Conservation (phyloP, 2,329 filamentous ascomycete genomes). For the Colletotrichum brevisporum region DNA sequence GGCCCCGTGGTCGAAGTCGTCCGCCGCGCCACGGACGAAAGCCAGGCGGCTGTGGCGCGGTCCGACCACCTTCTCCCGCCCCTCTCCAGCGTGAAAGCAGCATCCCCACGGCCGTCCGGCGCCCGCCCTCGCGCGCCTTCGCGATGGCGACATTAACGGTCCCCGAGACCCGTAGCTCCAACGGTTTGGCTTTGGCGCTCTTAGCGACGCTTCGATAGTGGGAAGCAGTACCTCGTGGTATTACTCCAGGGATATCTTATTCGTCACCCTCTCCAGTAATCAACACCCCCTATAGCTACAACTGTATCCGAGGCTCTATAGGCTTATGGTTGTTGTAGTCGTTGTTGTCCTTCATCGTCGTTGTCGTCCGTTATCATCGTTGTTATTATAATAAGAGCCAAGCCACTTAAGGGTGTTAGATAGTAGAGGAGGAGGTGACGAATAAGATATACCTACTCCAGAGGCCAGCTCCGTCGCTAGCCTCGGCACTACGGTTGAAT, state of each 20-base stretch:
- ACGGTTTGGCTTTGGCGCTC: conserved; percentile 18
- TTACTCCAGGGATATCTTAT: too few species aligned
- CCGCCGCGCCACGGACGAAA: conserved; percentile 30
- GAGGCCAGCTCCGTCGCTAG: conserved; percentile 7
- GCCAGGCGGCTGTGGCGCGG: conserved; percentile 34
- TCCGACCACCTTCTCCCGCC: conserved; percentile 15
- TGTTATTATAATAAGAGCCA: too few species aligned
- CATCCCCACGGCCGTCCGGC: conserved; percentile 21
- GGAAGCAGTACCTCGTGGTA: background rate
- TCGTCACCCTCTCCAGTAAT: too few species aligned
- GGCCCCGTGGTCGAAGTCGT: conserved; percentile 23
- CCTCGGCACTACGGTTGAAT: conserved; percentile 4
- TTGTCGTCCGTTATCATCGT: too few species aligned
- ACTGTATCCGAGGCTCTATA: too few species aligned
- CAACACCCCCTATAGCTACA: too few species aligned
- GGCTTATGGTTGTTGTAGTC: too few species aligned
- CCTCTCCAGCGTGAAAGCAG: background rate
- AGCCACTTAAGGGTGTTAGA: too few species aligned
- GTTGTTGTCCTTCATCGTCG: too few species aligned
- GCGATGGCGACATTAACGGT: background rate
- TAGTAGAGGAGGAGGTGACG: too few species aligned
- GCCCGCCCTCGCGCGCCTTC: background rate
- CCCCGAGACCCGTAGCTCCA: conserved; percentile 8
- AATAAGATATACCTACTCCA: background rate
- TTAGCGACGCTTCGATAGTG: background rate